A percentile compares a stretch with the other conserved stretches of the same genome.
Evolutionary conservation across 2,329 filamentous ascomycete species (phyloP).

Genomic region (Diaporthe sp.): DNA sequence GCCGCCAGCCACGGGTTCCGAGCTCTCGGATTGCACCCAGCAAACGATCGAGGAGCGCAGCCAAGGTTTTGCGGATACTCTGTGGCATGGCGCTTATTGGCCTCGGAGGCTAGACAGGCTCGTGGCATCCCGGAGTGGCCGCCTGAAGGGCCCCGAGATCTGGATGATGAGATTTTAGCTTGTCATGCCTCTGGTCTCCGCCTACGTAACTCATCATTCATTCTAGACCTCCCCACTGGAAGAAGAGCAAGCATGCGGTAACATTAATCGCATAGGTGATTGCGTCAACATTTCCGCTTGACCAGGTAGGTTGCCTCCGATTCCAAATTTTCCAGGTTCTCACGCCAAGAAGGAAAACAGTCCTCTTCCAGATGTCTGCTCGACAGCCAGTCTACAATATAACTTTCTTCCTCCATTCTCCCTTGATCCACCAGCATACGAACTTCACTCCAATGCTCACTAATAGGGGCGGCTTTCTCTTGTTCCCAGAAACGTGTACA

Average conservation of each 20-base stretch:
- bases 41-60: conserved; percentile 13
- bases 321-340: not conserved
- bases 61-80: conserved; percentile 17
- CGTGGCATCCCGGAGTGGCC: conserved; percentile 27
- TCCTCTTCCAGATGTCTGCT: not conserved
- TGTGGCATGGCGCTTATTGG: conserved; percentile 17
- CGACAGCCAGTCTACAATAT: not conserved
- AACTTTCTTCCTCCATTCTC: not conserved
- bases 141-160: conserved; percentile 25
- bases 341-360: not conserved
- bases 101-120: conserved; percentile 2
- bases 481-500: not conserved
- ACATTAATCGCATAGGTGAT: not conserved
- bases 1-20: conserved; percentile 13
- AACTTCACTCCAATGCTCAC: not conserved
- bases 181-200: conserved; percentile 3
- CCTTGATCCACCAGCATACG: too few relatives aligned
- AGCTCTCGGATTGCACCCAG: conserved; percentile 28
- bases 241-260: not conserved
- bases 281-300: conserved; percentile 7
- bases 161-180: conserved; percentile 28
- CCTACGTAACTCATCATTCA: not conserved
- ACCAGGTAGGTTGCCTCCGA: not conserved
- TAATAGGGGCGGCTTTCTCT: not conserved
- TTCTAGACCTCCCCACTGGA: not conserved